phyloP scores from a whole-genome alignment of 352 stramenopile species.

The Globisporangium sylvaticum region DNA sequence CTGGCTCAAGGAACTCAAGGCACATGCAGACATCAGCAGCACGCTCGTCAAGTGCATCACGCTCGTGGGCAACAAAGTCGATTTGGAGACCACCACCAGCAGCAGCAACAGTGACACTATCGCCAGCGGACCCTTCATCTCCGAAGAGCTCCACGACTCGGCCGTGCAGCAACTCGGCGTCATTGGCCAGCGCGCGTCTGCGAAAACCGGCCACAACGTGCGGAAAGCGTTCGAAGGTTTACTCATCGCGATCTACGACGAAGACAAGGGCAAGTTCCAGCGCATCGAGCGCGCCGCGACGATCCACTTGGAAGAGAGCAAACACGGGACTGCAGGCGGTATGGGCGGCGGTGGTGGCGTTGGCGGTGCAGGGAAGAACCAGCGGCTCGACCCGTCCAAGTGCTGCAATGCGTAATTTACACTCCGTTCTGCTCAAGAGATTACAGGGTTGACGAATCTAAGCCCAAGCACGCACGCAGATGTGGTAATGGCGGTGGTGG shows the following conservation, averaged over 20 bases:
- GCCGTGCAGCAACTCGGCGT: constrained; percentile 37
- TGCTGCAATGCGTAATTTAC: constrained; percentile 11
- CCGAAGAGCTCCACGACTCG: constrained; percentile 33
- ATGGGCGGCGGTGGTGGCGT: not conserved
- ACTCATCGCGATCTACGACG: constrained; percentile 65
- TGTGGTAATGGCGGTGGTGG: not conserved
- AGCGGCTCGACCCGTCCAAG: constrained; percentile 10
- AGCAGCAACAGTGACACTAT: not conserved
- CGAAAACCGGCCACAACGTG: constrained; percentile 67
- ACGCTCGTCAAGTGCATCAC: constrained; percentile 64
- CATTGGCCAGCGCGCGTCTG: constrained; percentile 55
- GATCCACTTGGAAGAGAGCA: constrained; percentile 34
- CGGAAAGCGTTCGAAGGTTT: constrained; percentile 66
- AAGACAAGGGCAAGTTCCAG: constrained; percentile 43
- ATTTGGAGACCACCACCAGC: constrained; percentile 31
- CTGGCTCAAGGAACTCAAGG: constrained; percentile 76
- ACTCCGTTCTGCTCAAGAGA: not conserved
- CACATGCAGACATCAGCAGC: constrained; percentile 53
- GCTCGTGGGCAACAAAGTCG: constrained; percentile 79
- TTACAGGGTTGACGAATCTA: not conserved
- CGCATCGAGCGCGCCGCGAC: constrained; percentile 30
- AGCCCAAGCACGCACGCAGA: not conserved
- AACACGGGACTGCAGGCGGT: not conserved
- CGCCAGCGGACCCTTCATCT: constrained; percentile 24
- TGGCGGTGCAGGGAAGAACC: not conserved